Base-by-base conservation (phyloP, 2,329 filamentous ascomycete genomes). In the Pseudogymnoascus verrucosus region DNA sequence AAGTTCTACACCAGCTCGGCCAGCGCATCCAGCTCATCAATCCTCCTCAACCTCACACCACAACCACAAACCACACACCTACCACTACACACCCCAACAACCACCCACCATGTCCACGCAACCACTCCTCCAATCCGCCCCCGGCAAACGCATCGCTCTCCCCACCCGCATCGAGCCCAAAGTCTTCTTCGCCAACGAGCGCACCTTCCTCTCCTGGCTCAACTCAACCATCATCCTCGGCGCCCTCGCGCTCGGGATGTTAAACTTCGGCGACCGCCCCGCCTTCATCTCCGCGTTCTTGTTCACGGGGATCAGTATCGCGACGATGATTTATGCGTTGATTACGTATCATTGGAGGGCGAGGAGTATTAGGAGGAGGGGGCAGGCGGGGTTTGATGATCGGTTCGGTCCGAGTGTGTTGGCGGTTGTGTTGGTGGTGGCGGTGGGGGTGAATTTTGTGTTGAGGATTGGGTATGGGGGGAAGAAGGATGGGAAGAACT, bases 141-240 rank as follows among this genome's bases (percentile, higher is more conserved):
- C 92, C 68, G 93, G 93, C 84, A 99, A 99, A 82, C 91, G 93
- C 75, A 98, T 99, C 76, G 93, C 95, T 72, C 91, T 99, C 68
- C 95, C 95, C 64, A 97, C 93, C 65, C 92, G 95, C 70, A 93
- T 99, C 78, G 95, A 99, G 78, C 95, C 95, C 72, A 99, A 99
- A 80, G 95, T 99, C 82, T 99, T 98, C 86, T 99, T 99, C 83
- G 95, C 95, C 79, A 99, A 99, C 83, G 95, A 99, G 80, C 91
- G 95, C 68, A 99, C 95, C 67, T 99, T 99, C 77, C 87, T 99
- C 73, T 96, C 92, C 78, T 99, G 95, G 95, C 90, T 99, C 74
- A 99, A 99, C 84, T 98, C 98, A 83, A 96, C 93, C 76, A 93
- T 99, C 74, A 93, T 99, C 78, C 89, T 99, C 66, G 95, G 95